phyloP scores from a whole-genome alignment of 192 early-diverging fungal species.

The Paraglomus occultum region DNA sequence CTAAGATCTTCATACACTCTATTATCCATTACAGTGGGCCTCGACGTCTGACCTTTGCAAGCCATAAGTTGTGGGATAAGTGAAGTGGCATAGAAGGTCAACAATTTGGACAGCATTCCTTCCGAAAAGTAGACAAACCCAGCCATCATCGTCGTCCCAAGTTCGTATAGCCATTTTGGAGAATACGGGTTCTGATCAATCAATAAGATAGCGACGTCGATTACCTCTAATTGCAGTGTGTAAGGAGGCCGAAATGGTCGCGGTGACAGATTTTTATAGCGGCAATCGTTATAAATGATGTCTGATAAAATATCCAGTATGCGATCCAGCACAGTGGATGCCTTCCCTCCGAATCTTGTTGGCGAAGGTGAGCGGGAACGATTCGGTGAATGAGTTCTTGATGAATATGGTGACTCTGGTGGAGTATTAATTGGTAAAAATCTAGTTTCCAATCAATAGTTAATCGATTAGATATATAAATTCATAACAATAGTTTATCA shows the following conservation, averaged over 20 bases:
- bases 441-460: neutral
- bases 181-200: conserved; percentile 35
- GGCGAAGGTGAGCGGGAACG: conserved; percentile 22
- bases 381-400: conserved; percentile 23
- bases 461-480: neutral
- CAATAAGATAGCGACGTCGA: conserved; percentile 47
- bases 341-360: neutral
- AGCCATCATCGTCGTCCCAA: conserved; percentile 52
- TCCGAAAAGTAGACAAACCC: conserved; percentile 51
- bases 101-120: conserved; percentile 38
- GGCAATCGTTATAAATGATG: conserved; percentile 55
- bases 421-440: conserved; percentile 1
- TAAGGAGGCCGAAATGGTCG: conserved; percentile 53
- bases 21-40: neutral
- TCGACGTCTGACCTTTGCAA: conserved; percentile 20
- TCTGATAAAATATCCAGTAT: conserved; percentile 49
- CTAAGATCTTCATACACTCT: no score
- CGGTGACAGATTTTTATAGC: conserved; percentile 43
- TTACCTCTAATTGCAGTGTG: conserved; percentile 45
- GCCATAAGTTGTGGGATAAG: conserved; percentile 48
- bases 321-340: conserved; percentile 30
- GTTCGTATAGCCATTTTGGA: conserved; percentile 43
- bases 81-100: conserved; percentile 44
- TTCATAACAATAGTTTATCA: no score
- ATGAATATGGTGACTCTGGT: conserved; percentile 23